Percentiles rank a stretch among this genome's conserved stretches.
These are phyloP conservation scores for Cercospora brassicicola DNA, from an alignment of 2,329 filamentous ascomycete genomes.

Conservation along the genomic window DNA sequence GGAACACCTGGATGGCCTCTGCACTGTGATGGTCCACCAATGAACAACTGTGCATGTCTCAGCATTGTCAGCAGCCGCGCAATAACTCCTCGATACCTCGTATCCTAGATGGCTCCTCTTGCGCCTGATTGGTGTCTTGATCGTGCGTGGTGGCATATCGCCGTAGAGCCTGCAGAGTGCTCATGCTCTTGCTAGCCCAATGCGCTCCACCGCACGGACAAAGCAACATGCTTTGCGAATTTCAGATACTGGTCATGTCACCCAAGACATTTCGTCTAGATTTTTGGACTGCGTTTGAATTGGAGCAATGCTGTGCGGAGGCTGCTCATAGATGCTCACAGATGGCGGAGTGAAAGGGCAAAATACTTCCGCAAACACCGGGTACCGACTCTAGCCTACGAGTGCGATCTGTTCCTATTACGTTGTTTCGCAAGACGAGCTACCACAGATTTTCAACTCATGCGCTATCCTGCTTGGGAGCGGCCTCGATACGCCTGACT, in stretches of 20 bases:
- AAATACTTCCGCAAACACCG: not conserved
- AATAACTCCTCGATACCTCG: not conserved
- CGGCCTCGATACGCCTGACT: no score
- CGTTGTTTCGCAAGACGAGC: not conserved
- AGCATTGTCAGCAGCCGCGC: not conserved
- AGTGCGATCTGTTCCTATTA: not conserved
- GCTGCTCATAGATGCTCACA: not conserved
- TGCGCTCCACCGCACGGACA: not conserved
- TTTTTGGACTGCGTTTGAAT: not conserved
- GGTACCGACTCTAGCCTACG: not conserved
- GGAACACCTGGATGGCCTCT: conserved; percentile 17
- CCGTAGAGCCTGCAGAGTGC: not conserved
- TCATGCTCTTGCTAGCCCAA: not conserved
- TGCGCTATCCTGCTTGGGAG: not conserved
- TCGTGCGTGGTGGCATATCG: not conserved
- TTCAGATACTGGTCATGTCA: not conserved
- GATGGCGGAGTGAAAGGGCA: not conserved
- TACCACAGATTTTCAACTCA: not conserved
- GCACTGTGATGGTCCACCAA: conserved; percentile 22
- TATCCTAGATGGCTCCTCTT: not conserved
- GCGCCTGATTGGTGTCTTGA: not conserved
- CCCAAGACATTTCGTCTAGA: not conserved
- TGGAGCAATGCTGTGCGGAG: not conserved
- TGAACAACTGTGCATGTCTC: not conserved
- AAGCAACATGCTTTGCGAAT: not conserved